phyloP scores from a whole-genome alignment of 768 basidiomycete genomes.

The Podaxis sp. region DNA sequence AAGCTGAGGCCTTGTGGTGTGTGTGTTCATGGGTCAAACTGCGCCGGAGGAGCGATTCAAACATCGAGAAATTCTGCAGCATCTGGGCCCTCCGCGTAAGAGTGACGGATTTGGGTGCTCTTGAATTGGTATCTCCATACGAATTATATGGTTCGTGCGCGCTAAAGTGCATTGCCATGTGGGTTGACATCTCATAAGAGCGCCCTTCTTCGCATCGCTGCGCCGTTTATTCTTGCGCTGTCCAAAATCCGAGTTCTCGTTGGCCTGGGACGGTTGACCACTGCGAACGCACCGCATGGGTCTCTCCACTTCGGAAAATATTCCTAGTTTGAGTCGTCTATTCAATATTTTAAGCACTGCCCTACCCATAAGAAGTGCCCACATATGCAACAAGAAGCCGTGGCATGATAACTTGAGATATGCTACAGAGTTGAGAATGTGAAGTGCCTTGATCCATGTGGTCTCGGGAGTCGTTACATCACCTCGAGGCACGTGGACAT shows the following conservation, averaged over 20 bases:
- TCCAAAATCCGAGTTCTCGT: neutral
- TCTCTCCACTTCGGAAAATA: neutral
- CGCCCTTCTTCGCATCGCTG: neutral
- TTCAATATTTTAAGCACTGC: neutral
- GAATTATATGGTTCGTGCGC: neutral
- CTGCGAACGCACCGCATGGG: conserved; percentile 1
- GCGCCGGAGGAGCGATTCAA: neutral
- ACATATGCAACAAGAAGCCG: neutral
- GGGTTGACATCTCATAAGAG: neutral
- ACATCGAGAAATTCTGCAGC: neutral
- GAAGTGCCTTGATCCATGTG: neutral
- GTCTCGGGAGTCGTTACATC: neutral
- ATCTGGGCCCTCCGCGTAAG: neutral
- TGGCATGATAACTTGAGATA: neutral
- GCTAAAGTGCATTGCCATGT: conserved; percentile 1
- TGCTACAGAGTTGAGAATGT: neutral
- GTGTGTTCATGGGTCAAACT: neutral
- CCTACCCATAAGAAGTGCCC: neutral
- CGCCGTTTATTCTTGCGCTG: neutral
- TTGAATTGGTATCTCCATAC: neutral
- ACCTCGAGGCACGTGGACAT: neutral
- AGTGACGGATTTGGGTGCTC: conserved; percentile 3
- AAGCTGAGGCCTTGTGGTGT: conserved; percentile 2
- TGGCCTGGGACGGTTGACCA: neutral
- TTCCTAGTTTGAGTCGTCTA: neutral